Percentiles rank a stretch among this genome's conserved stretches.
phyloP scores from a whole-genome alignment of 2,329 filamentous ascomycete genomes.

The Corinectria fuckeliana region DNA sequence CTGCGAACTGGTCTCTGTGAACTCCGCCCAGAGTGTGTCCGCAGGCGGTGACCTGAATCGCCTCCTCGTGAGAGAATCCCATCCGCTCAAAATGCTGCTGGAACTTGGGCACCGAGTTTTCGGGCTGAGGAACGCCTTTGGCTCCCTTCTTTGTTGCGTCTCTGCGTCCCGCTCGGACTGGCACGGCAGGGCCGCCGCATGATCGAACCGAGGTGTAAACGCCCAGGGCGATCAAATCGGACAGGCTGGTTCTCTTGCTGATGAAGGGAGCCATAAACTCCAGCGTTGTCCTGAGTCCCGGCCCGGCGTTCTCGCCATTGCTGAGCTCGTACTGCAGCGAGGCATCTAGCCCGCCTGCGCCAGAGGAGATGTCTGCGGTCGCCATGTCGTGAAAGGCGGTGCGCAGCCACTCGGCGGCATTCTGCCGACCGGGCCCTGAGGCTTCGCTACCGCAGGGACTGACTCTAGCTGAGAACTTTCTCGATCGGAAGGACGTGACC shows the following conservation, averaged over 20 bases:
- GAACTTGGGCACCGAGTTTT: conserved; percentile 61
- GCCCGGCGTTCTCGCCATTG: conserved; percentile 62
- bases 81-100: conserved; percentile 62
- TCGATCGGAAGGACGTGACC: conserved; percentile 58
- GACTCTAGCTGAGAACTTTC: conserved; percentile 63
- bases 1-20: conserved; percentile 59
- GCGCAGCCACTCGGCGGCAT: conserved; percentile 67
- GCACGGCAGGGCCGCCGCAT: conserved; percentile 63
- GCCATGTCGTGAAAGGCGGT: conserved; percentile 69
- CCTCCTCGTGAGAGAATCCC: conserved; percentile 62
- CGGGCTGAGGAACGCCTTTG: conserved; percentile 61
- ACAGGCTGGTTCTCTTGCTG: conserved; percentile 57
- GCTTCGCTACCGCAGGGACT: conserved; percentile 62
- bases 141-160: conserved; percentile 58
- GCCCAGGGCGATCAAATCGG: conserved; percentile 65
- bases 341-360: conserved; percentile 62
- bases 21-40: conserved; percentile 68
- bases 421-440: conserved; percentile 60
- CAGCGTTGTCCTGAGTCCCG: conserved; percentile 61
- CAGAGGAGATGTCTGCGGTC: conserved; percentile 55
- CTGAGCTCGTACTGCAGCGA: conserved; percentile 66
- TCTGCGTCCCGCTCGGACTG: conserved; percentile 58
- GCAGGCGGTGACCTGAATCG: conserved; percentile 67
- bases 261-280: conserved; percentile 61
- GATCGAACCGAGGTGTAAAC: conserved; percentile 64